These are phyloP conservation scores for Exophiala oligosperma DNA, from an alignment of 2,329 filamentous ascomycete genomes.

Conservation along the genomic window DNA sequence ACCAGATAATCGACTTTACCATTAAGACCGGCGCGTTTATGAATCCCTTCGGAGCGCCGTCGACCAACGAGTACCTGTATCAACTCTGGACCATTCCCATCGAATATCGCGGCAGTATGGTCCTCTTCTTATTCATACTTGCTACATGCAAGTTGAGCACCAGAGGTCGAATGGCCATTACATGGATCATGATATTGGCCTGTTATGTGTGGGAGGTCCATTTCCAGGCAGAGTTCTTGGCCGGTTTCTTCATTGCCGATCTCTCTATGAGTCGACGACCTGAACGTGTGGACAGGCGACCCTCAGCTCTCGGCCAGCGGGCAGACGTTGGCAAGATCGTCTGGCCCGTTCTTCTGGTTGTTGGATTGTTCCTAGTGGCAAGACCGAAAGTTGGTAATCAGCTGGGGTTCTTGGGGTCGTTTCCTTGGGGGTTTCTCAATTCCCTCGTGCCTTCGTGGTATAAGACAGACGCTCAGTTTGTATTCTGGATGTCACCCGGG, in stretches of 20 bases:
- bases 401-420: neutral
- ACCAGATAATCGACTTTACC: neutral
- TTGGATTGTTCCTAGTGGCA: neutral
- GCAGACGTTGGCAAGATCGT: neutral
- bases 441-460: slow-evolving; percentile 37
- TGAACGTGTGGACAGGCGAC: neutral
- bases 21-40: neutral
- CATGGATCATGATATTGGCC: slow-evolving; percentile 1
- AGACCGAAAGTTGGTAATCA: neutral
- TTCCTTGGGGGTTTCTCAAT: slow-evolving; percentile 38
- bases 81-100: slow-evolving; percentile 45
- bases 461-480: slow-evolving; percentile 42
- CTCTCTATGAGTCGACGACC: slow-evolving; percentile 5
- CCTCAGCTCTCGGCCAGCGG: neutral
- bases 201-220: slow-evolving; percentile 4
- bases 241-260: slow-evolving; percentile 13
- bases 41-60: neutral
- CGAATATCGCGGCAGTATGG: slow-evolving; percentile 44
- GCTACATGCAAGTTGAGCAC: slow-evolving; percentile 1
- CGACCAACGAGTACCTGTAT: neutral
- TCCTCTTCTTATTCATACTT: slow-evolving; percentile 8
- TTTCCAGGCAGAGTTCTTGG: slow-evolving; percentile 11
- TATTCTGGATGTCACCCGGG: slow-evolving; percentile 44
- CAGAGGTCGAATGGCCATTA: slow-evolving; percentile 1
- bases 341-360: neutral